Base-by-base conservation (phyloP, 1,284 basidiomycete species). In the Pholiota adiposa region DNA sequence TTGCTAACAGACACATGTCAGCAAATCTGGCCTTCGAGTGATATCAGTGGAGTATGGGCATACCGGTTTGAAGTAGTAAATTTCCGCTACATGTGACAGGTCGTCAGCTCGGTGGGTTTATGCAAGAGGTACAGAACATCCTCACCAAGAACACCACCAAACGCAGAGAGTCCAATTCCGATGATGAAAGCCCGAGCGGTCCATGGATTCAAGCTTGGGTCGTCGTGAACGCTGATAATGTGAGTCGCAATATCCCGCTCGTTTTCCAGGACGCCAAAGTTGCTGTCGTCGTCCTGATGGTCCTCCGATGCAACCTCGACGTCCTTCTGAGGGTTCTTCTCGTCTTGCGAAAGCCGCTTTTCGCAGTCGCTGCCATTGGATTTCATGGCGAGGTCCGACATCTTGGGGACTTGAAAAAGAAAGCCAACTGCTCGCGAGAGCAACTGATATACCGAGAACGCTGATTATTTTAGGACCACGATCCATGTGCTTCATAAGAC, bases 21-120 rank as follows among this genome's bases (percentile, higher is more conserved):
- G 36, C 16, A n/a, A 31, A n/a, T 16, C 29, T 31, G 36, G 34
- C 41, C 9, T 1, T 21, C 19, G 8, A 14, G 27, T 31, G 18
- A 31, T 19, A 33, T 18, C n/a, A 38, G 38, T 34, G 12, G 23
- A 41, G 38, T 8, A 33, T 18, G 43, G 23, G 3, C 67, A 44
- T 61, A 73, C 75, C n/a, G 84, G 84, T 76, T 86, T 86, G 72
- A 88, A 88, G 57, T 86, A 88, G 65, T 86, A 86, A 31, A 87
- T 86, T 51, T 86, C 79, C 2, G 83, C 76, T 77, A 44, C 56
- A 44, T 31, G 7, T 56, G 27, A 34, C 16, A 12, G 38, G 27
- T 48, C 48, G 41, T 53, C 38, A 50, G 65, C 33, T 12, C 14
- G n/a, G n/a, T 16, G 23, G 12, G 21, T 4, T 23, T 21, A 8